Conservation (phyloP, 2,329 filamentous ascomycete species). For the Pyrenochaeta sp. region DNA sequence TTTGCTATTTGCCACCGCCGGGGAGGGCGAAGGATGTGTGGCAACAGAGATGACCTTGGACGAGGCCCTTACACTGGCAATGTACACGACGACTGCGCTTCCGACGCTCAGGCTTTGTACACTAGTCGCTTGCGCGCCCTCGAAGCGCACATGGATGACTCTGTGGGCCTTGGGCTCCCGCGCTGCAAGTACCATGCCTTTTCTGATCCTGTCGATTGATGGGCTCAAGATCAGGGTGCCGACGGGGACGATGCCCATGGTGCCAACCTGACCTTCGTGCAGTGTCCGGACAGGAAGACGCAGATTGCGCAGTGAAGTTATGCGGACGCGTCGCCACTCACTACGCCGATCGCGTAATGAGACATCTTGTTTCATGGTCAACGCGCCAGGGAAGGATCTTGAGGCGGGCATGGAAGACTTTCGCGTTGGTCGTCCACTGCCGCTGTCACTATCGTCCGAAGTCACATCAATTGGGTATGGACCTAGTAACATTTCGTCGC, state of each 20-base stretch:
- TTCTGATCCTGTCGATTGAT: constrained; percentile 60
- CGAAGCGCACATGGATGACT: constrained; percentile 71
- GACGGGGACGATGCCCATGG: constrained; percentile 74
- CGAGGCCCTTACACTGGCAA: constrained; percentile 84
- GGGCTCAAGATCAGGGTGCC: constrained; percentile 37
- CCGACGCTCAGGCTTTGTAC: constrained; percentile 71
- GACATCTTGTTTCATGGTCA: constrained; percentile 37
- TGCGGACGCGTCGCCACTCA: constrained; percentile 79
- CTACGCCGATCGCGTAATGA: constrained; percentile 25
- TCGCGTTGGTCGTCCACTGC: constrained; percentile 35
- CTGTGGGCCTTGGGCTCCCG: constrained; percentile 63
- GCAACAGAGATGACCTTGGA: constrained; percentile 72
- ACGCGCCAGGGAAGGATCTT: constrained; percentile 58
- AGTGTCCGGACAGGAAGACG: constrained; percentile 81
- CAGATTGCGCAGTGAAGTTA: constrained; percentile 88
- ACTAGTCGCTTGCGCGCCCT: constrained; percentile 59
- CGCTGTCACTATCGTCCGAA: constrained; percentile 49
- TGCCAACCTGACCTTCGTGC: constrained; percentile 84
- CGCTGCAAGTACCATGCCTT: constrained; percentile 82
- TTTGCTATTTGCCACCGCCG: constrained; percentile 24
- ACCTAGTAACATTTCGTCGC: constrained; percentile 80
- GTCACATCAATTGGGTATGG: constrained; percentile 62
- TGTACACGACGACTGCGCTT: constrained; percentile 80
- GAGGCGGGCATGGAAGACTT: constrained; percentile 50
- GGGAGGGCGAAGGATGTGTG: constrained; percentile 11